A percentile compares a stretch with the other conserved stretches of the same genome.
phyloP scores from a whole-genome alignment of 352 stramenopile species.

The Phytophthora hibernalis region DNA sequence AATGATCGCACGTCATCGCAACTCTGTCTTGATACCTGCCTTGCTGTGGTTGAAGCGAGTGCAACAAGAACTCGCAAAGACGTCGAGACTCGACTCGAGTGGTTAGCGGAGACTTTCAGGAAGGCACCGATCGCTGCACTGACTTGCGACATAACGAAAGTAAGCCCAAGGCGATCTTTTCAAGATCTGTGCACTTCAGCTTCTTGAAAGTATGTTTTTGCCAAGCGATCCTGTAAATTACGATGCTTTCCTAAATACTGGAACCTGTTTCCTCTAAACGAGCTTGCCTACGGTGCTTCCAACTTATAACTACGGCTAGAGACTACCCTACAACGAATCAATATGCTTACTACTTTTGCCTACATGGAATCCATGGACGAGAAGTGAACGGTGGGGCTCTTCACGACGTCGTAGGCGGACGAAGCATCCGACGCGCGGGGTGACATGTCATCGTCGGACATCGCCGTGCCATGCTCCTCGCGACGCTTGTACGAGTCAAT shows the following conservation, averaged over 20 bases:
- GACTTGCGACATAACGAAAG: no score
- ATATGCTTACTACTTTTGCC: not conserved
- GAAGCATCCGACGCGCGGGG: constrained; percentile 10
- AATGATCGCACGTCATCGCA: constrained; percentile 32
- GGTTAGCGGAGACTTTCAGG: constrained; percentile 21
- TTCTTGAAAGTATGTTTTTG: no score
- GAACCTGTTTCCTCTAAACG: not conserved
- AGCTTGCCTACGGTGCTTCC: constrained; percentile 2
- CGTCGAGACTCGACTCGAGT: no score
- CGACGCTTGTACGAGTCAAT: constrained; percentile 27
- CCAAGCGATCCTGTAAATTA: not conserved
- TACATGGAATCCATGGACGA: constrained; percentile 11
- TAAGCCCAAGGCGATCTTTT: constrained; percentile 23
- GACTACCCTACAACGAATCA: not conserved
- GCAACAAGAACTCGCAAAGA: constrained; percentile 14
- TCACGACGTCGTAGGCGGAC: constrained; percentile 12
- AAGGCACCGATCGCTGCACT: constrained; percentile 10
- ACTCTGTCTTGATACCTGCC: constrained; percentile 9
- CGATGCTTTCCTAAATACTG: constrained; percentile 16
- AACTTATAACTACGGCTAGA: constrained; percentile 29
- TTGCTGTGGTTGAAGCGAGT: constrained; percentile 8
- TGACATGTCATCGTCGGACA: constrained; percentile 16
- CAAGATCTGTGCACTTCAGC: constrained; percentile 10
- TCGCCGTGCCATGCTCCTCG: constrained; percentile 19
- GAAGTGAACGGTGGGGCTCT: constrained; percentile 21